These are phyloP conservation scores for Aspergillus tubingensis DNA, from an alignment of 2,329 filamentous ascomycete genomes.

Conservation along the genomic window DNA sequence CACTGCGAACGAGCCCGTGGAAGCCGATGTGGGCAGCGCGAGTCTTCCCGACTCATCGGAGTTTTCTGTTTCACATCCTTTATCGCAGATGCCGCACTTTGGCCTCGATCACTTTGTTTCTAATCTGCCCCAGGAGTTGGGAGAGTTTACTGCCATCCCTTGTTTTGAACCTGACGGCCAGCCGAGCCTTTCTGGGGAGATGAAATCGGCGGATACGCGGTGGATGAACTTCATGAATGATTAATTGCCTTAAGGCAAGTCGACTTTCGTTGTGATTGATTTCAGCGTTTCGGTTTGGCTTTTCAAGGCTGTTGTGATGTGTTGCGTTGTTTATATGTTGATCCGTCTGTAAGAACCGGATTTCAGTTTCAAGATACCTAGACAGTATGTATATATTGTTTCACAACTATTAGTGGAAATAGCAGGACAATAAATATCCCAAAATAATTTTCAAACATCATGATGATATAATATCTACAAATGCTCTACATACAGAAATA, in stretches of 20 bases:
- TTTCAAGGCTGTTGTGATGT: neutral
- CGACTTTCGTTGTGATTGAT: neutral
- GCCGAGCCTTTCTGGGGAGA: conserved; percentile 23
- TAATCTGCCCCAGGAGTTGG: conserved; percentile 44
- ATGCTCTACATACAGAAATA: conserved; percentile 18
- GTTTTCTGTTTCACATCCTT: conserved; percentile 32
- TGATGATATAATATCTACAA: neutral
- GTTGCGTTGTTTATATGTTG: conserved; percentile 1
- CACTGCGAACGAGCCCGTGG: conserved; percentile 20
- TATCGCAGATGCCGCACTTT: conserved; percentile 37
- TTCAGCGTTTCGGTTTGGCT: conserved; percentile 5
- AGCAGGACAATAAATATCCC: neutral
- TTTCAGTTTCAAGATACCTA: conserved; percentile 17
- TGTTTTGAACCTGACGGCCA: conserved; percentile 41
- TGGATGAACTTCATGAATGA: conserved; percentile 42
- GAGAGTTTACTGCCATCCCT: conserved; percentile 44
- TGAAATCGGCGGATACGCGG: conserved; percentile 31
- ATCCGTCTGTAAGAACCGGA: neutral
- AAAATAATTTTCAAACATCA: too few species aligned
- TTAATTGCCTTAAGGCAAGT: conserved; percentile 12
- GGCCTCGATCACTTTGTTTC: conserved; percentile 44
- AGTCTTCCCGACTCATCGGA: conserved; percentile 28
- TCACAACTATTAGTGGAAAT: neutral
- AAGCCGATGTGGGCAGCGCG: conserved; percentile 24
- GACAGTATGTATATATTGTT: conserved; percentile 8